These are phyloP conservation scores for Steccherinum ochraceum DNA, from an alignment of 768 basidiomycete genomes.

Conservation along the genomic window DNA sequence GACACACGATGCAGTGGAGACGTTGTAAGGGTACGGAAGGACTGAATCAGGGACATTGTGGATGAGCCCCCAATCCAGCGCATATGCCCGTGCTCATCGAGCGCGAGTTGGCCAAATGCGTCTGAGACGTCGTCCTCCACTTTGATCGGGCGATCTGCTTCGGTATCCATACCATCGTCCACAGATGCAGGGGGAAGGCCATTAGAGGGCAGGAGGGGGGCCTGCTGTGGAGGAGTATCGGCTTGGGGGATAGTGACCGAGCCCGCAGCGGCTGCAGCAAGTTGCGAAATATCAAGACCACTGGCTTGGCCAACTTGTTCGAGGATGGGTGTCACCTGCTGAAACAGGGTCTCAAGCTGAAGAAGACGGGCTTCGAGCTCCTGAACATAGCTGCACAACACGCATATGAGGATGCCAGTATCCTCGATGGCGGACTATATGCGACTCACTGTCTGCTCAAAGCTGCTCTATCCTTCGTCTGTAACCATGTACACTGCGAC, in stretches of 20 bases:
- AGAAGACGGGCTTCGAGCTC: conserved; percentile 83
- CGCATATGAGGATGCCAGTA: no score
- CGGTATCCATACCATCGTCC: conserved; percentile 20
- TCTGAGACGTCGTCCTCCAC: conserved; percentile 75
- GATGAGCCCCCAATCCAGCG: conserved; percentile 91
- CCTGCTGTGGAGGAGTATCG: background rate
- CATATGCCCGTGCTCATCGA: conserved; percentile 87
- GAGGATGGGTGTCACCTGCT: conserved; percentile 73
- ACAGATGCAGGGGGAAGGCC: conserved; percentile 7
- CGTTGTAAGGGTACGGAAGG: conserved; percentile 71
- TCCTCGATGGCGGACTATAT: no score
- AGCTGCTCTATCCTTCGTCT: conserved; percentile 87
- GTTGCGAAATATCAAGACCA: conserved; percentile 23
- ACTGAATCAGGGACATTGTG: conserved; percentile 88
- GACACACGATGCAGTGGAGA: conserved; percentile 73
- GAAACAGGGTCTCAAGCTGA: conserved; percentile 84
- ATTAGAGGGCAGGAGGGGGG: conserved; percentile 6
- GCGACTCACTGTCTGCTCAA: conserved; percentile 77
- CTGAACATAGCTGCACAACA: conserved; percentile 85
- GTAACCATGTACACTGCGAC: conserved; percentile 82
- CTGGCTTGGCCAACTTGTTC: conserved; percentile 63
- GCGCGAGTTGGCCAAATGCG: conserved; percentile 79
- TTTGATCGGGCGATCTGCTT: conserved; percentile 41
- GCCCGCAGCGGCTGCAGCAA: conserved; percentile 9
- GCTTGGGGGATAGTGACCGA: conserved; percentile 7